Percentiles rank a stretch among this genome's conserved stretches.
Conservation (phyloP, 345 rosid species). For the Citropsis articulata region DNA sequence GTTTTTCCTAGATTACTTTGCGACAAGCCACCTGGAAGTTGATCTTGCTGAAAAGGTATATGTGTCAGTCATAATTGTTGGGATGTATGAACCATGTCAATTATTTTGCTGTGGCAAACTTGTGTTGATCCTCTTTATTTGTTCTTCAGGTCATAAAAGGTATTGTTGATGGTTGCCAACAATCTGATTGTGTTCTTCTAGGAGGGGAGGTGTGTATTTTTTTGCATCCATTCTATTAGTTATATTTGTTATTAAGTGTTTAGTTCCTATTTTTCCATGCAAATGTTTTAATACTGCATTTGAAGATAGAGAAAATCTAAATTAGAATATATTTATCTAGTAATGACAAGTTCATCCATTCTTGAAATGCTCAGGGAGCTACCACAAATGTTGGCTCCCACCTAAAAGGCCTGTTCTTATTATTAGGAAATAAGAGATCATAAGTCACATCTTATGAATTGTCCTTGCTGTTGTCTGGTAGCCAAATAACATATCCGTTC, state of each 20-base stretch:
- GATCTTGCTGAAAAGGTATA: constrained; percentile 96
- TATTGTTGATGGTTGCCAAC: constrained; percentile 86
- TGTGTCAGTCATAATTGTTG: neutral
- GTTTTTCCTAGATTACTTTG: constrained; percentile 94
- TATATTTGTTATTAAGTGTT: neutral
- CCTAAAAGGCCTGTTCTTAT: neutral
- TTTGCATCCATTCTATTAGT: neutral
- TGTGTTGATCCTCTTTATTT: neutral
- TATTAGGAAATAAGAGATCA: neutral
- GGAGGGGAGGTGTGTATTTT: constrained; percentile 84
- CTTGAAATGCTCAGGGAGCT: neutral
- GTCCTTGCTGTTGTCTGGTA: neutral
- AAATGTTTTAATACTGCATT: neutral
- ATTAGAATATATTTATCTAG: neutral
- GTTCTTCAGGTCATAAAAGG: constrained; percentile 77
- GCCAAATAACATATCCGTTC: neutral
- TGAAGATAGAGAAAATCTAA: neutral
- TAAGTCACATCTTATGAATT: neutral
- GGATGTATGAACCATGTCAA: neutral
- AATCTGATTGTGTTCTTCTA: constrained; percentile 73
- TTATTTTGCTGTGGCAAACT: neutral
- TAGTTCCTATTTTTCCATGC: neutral
- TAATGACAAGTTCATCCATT: neutral
- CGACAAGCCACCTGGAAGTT: constrained; percentile 85
- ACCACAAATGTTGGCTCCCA: neutral